These are phyloP conservation scores for Coix lacrymajobi DNA, from an alignment of 176 grass and related monocot species.

Conservation along the genomic window DNA sequence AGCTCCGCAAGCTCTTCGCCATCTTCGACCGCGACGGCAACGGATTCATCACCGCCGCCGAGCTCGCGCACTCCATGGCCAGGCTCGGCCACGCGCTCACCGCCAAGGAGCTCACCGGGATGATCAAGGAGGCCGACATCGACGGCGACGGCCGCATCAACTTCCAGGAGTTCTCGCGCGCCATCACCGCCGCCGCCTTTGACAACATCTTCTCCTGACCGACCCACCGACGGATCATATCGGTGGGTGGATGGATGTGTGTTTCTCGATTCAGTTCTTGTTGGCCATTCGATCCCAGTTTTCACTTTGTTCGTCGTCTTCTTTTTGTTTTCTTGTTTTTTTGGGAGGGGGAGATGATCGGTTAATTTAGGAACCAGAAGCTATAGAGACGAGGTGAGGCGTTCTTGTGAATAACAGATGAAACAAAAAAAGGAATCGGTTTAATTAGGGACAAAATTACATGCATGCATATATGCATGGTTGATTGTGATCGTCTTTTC, in stretches of 20 bases:
- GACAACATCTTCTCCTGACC: slow-evolving; percentile 61
- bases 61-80: slow-evolving; percentile 95
- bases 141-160: slow-evolving; percentile 82
- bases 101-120: slow-evolving; percentile 82
- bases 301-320: neutral
- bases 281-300: neutral
- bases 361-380: neutral
- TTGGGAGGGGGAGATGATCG: no score
- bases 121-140: slow-evolving; percentile 95
- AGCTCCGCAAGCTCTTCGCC: slow-evolving; percentile 60
- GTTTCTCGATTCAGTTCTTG: neutral
- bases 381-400: neutral
- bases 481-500: no score
- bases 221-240: no score
- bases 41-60: slow-evolving; percentile 93
- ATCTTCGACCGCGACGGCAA: slow-evolving; percentile 92
- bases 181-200: slow-evolving; percentile 81
- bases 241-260: neutral
- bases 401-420: neutral
- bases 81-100: slow-evolving; percentile 80
- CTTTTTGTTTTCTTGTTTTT: no score
- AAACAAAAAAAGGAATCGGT: no score
- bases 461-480: no score
- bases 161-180: slow-evolving; percentile 85
- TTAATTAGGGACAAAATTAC: no score